Base-by-base conservation (phyloP, 768 basidiomycete species). In the Leccinellum albellum region DNA sequence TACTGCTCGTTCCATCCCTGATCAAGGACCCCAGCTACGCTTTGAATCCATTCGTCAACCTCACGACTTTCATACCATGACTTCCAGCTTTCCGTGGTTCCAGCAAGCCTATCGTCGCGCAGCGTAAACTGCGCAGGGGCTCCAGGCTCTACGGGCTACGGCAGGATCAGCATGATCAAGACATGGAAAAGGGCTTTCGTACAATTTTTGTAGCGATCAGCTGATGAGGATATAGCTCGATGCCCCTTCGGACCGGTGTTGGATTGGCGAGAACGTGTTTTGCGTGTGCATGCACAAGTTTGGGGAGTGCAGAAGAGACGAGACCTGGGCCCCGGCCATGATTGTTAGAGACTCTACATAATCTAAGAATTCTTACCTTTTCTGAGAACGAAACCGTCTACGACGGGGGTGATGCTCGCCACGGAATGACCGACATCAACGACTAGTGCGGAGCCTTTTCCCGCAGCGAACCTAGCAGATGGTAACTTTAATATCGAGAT, bases 391-490 rank as follows among this genome's bases (percentile, higher is more conserved):
- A 98, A 99, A 4, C 97, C 97, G 64, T 99, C 97, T 4, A 95
- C 93, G 20, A 99, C 89, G 6, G 97, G 97, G 1, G 93, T 94
- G 14, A 96, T 91, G 64, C 91, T 96, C 14, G 89, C 89, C 70
- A 87, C 85, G 13, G 89, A 82, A 61, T 93, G 88, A 5, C 97
- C 97, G 48, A 98, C 83, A 65, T 99, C 97, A 42, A 99, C 85
- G 2, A 99, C 92, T 48, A 98, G 79, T 2, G 97, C 95, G n/a
- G 97, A 94, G 2, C 94, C 95, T 69, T 93, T 95, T 28, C 97
- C 97, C 52, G 95, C 89, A 15, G 96, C 92, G 71, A 99, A 99
- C 3, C 95, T 98, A 29, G 26, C 33, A 42, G n/a, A 42, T 45
- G 5, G 42, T 42, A 50, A 45, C 53, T 57, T 66, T 49, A 64